Percentiles rank a stretch among this genome's conserved stretches.
Evolutionary conservation across 2,329 filamentous ascomycete species (phyloP).

Genomic region (Penicillium sp.): DNA sequence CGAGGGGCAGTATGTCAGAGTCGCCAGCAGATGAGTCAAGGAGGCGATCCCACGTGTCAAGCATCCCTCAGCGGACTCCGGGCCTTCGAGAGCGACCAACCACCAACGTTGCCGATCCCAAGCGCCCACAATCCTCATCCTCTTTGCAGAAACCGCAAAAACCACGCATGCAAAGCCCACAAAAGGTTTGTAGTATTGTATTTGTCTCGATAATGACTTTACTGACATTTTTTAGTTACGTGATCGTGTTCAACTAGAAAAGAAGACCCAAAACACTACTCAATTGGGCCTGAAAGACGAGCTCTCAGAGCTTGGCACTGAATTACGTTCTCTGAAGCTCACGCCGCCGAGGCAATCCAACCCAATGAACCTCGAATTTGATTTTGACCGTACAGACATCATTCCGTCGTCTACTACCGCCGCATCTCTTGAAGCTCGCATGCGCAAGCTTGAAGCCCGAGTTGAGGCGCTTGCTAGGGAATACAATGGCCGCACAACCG

Average conservation of each 20-base stretch:
- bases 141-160: conserved; percentile 71
- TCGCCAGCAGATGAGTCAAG: conserved; percentile 41
- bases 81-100: conserved; percentile 36
- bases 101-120: conserved; percentile 33
- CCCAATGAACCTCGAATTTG: conserved; percentile 21
- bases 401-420: conserved; percentile 17
- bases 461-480: conserved; percentile 61
- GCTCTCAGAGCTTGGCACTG: conserved; percentile 74
- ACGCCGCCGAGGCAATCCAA: conserved; percentile 34
- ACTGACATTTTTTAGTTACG: conserved; percentile 50
- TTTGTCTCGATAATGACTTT: background rate
- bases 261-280: conserved; percentile 67
- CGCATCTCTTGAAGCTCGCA: conserved; percentile 45
- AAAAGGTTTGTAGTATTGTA: conserved; percentile 46
- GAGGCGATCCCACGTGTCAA: conserved; percentile 48
- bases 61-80: conserved; percentile 47
- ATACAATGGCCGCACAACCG: conserved; percentile 59
- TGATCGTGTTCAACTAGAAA: conserved; percentile 80
- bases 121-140: conserved; percentile 51
- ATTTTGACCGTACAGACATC: conserved; percentile 29
- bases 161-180: conserved; percentile 62
- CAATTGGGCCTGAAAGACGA: conserved; percentile 71
- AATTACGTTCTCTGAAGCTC: conserved; percentile 59
- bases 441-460: conserved; percentile 66
- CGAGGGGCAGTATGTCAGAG: conserved; percentile 32